These are phyloP conservation scores for Urochloa ruziziensis DNA, from an alignment of 176 grass and related monocot species.

Conservation along the genomic window DNA sequence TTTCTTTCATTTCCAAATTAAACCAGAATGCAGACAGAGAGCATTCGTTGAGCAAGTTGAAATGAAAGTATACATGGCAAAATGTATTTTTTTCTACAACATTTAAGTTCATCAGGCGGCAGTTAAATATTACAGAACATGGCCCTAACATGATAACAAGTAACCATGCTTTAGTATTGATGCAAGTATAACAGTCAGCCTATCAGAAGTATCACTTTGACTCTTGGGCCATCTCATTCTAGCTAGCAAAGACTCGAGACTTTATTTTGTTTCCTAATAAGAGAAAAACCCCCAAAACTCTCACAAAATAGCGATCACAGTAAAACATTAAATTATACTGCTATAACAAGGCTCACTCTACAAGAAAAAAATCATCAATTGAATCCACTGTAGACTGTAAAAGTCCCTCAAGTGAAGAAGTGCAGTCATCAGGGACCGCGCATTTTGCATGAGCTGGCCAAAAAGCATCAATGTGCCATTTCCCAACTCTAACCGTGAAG, in stretches of 20 bases:
- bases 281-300: not conserved
- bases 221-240: not conserved
- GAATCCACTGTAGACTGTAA: not conserved
- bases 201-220: not conserved
- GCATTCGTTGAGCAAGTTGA: not conserved
- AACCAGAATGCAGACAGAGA: not conserved
- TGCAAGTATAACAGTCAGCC: not conserved
- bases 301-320: not conserved
- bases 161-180: not conserved
- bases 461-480: too few species aligned
- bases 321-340: not conserved
- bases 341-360: not conserved
- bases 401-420: not conserved
- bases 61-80: not conserved
- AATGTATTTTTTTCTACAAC: not conserved
- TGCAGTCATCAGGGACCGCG: too few species aligned
- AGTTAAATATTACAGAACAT: not conserved
- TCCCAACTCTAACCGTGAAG: not conserved
- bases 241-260: not conserved
- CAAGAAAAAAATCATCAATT: not conserved
- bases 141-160: not conserved
- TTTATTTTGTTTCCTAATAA: not conserved
- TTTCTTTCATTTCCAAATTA: not conserved
- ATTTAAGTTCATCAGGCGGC: not conserved
- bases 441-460: too few species aligned